Base-by-base conservation (phyloP, 2,329 filamentous ascomycete species). In the Arthrobotrys megalospora region DNA sequence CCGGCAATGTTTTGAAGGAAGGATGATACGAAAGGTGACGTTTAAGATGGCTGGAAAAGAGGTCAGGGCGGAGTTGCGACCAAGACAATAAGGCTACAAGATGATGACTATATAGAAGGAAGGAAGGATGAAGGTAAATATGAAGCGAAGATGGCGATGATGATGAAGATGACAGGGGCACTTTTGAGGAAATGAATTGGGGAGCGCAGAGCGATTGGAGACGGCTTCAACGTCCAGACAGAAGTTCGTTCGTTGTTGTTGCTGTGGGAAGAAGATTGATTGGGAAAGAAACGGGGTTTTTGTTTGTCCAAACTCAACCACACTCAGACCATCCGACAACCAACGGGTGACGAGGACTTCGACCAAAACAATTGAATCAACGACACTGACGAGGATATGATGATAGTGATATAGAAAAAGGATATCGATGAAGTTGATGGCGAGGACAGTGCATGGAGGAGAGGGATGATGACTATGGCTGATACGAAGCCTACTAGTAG, bases 191-290 rank as follows among this genome's bases (percentile, higher is more conserved):
- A 66, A 14, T 10, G 41, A 45, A 48, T 58, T 60, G 38, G 24
- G 47, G 32, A 11, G 62, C 24, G 62, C 24, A n/a, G 48, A 36
- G 45, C n/a, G 43, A 65, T 34, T 36, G 36, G n/a, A 50, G 60
- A 41, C 50, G 36, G 19, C 21, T 60, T 28, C 47, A 48, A 32
- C 5, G 24, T 32, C 38, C 34, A 45, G 48, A 47, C 24, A 19
- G 19, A 47, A 58, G 14, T 28, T 69, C 45, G 68, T 47, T 45
- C 6, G 48, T 53, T 53, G 50, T 53, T 53, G 50, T 53, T 53
- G 50, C 50, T 53, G 50, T 53, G 70, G 52, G 21, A 47, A 48
- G 53, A 65, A 53, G 64, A 45, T 55, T 45, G 58, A 75, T 53
- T 53, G 52, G 24, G 36, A 62, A 36, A 24, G 36, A 53, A 53